Conservation (phyloP, 345 rosid species). For the Geranium rotundifolium region DNA sequence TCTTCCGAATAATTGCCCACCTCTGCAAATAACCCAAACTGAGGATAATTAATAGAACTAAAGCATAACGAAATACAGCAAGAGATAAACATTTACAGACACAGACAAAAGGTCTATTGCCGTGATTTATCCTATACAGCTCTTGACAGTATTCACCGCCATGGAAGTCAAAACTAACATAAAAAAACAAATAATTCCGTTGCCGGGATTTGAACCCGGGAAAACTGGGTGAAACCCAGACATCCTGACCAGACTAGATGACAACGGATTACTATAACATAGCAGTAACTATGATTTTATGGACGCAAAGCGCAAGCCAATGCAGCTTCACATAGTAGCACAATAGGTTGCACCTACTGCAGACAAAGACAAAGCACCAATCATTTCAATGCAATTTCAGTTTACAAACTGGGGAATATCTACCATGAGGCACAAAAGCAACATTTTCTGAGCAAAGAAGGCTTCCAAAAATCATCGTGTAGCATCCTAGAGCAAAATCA, state of each 20-base stretch:
- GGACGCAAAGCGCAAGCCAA: too few species aligned
- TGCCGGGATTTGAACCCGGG: constrained; percentile 71
- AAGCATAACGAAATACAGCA: too few species aligned
- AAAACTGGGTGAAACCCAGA: constrained; percentile 52
- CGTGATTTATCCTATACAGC: neutral
- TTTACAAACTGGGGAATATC: too few species aligned
- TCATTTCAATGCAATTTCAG: too few species aligned
- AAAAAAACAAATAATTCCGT: constrained; percentile 16
- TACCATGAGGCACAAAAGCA: too few species aligned
- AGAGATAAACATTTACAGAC: neutral
- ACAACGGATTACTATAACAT: constrained; percentile 31
- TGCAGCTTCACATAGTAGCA: neutral
- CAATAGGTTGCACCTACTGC: neutral
- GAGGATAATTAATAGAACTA: too few species aligned
- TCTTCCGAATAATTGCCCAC: too few species aligned
- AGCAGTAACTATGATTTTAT: neutral
- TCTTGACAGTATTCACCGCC: neutral
- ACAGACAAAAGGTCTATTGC: neutral
- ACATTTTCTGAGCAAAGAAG: too few species aligned
- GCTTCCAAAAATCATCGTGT: too few species aligned
- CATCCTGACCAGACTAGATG: constrained; percentile 62
- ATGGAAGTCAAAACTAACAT: neutral
- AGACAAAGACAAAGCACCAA: neutral
- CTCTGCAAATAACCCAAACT: too few species aligned
- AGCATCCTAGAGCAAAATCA: too few species aligned